Evolutionary conservation across 139 green algal genomes (phyloP), one percentile per base, ranked within the genome.

Genomic region (Volvox africanus): DNA sequence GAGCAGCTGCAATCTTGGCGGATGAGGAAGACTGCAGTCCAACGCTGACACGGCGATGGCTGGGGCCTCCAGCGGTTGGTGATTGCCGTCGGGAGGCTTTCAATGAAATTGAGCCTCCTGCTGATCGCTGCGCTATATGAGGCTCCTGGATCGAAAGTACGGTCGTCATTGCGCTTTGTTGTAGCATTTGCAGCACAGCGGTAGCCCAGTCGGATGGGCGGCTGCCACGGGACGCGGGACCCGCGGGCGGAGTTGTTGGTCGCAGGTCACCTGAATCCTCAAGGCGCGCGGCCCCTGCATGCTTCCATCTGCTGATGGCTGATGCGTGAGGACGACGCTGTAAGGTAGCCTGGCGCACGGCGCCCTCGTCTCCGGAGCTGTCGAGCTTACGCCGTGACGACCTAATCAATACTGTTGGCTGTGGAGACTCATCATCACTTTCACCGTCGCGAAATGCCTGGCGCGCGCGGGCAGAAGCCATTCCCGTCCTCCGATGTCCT

Each of bases 231-330:
- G 83, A 88, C 36, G n/a, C 6, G 32, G 61, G 30, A 28, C 62
- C 68, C 21, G 85, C 78, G 28, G 85, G 85, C 26, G 85, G 85
- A 2, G 85, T 89, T 2, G 69, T 89, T 12, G 85, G 85, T 16
- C 85, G 37, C 0, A 89, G 85, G 85, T 89, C 85, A 20, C 85
- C 85, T 1, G 85, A n/a, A 0, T 89, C 85, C n/a, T 89, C 85
- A 14, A 33, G 69, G 14, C 85, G 85, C 5, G 61, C 35, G 0
- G 28, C 6, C 0, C 21, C 33, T 20, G 14, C 16, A 13, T 36
- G 24, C 13, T 78, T 62, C 2, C 5, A 9, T 12, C 62, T 62
- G 24, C 67, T 24, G 1, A 36, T 65, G 21, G 68, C 68, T 16
- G 83, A 68, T 61, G 30, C 16, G 20, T 35, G 32, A 26, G 2